Base-by-base conservation (phyloP, 2,329 filamentous ascomycete genomes). In the Aurifilum marmelostoma region DNA sequence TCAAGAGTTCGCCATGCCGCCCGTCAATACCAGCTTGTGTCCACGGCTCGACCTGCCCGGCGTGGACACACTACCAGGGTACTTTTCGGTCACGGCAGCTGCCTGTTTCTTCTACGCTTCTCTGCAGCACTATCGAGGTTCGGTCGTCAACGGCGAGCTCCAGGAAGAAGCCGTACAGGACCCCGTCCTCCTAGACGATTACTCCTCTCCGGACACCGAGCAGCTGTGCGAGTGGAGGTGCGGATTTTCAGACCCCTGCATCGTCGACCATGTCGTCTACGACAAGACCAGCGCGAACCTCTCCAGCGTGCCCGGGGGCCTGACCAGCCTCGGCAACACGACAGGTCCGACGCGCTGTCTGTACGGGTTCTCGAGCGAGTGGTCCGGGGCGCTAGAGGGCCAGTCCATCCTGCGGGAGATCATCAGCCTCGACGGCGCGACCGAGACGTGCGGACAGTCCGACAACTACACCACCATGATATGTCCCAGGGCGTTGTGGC, bases 61-160 rank as follows among this genome's bases (percentile, higher is more conserved):
- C 1, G 61, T 63, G 43, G 41, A 29, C 12, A 63, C 61, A 37
- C 43, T 63, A 5, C 61, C 61, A 9, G 61, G 61, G 6, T 63
- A 50, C 27, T 52, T 63, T 8, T 50, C 41, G 21, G 29, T 63
- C 27, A 63, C 27, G 9, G 61, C 41, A 47, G 61, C 43, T 34
- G 24, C 29, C 16, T 63, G 61, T 34, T 63, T 63, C 41, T 34
- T 63, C 16, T 63, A 63, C 47, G 41, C 61, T 14, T 52, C 61
- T 18, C 21, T 63, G 16, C 61, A 63, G 32, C 29, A 63, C 32
- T 63, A 63, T 27, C 11, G 21, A 3, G 61, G 43, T 12, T 50
- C 61, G n/a, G 61, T 63, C 11, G 27, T 63, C 61, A 63, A 63
- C 47, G 61, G 61, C 2, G 11, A 50, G 18, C 47, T 50, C 27